Base-by-base conservation (phyloP, 345 rosid species). In the Camelina sativa region DNA sequence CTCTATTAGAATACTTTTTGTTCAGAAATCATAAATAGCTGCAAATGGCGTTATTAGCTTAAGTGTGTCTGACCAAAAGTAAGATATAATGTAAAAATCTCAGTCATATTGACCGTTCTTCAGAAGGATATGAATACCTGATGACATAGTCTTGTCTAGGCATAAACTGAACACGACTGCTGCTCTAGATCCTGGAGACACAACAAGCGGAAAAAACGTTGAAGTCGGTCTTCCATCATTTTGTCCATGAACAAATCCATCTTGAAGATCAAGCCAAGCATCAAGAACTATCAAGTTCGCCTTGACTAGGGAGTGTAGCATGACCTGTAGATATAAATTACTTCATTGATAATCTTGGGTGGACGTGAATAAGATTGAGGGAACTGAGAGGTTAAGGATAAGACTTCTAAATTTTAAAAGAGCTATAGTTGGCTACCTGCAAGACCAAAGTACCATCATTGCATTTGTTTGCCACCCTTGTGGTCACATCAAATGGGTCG, bases 201-300 rank as follows among this genome's bases (percentile, higher is more conserved):
- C 84, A 73, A 81, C 78, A 57, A 91, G 96, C 4, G 99, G 99
- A 70, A 90, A 90, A 80, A 89, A 87, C 69, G 86, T 78, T 34
- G 88, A 85, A 61, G 85, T 78, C 19, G 97, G 97, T 76, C 99
- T 92, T 83, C 99, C 91, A 76, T 86, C 86, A 35, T 65, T 82
- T 80, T 83, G 71, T 57, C 88, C 85, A 76, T 90, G 97, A 75
- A 84, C 73, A 84, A 95, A 92, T 59, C 97, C 99, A 76, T 82
- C 91, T 90, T 92, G 93, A 78, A 90, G 96, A 72, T 92, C 93
- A 79, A 95, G 91, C 93, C 97, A 90, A 71, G 96, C 88, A 85
- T 95, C 97, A 65, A 77, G 76, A 59, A 95, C 82, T 43, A 88
- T 89, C 85, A 91, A 78, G 53, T 88, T 80, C 75, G 97, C 96